Base-by-base conservation (phyloP, 2,329 filamentous ascomycete species). In the Ophiostoma piceae region DNA sequence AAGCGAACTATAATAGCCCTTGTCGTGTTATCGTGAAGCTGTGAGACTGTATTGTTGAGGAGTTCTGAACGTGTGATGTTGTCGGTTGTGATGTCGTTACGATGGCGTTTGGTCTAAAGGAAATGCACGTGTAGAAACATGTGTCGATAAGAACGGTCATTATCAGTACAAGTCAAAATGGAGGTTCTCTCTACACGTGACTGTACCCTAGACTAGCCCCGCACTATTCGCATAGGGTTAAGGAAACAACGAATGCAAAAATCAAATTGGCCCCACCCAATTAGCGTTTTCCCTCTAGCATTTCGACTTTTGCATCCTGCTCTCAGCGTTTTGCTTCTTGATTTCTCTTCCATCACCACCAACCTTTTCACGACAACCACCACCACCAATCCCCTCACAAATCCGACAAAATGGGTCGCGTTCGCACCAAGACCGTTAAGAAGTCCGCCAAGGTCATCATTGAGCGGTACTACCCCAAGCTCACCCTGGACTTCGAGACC, bases 361-460 rank as follows among this genome's bases (percentile, higher is more conserved):
- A 65, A n/a, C 68, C 67, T 69, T 47, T 32, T 64, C 70, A 68
- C 67, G 65, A 60, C 68, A 62, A 39, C 75, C 75, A 75, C 75
- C 76, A 75, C 75, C 76, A 77, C 72, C 71, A 76, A 19, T 76
- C 77, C 76, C 75, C 9, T 22, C 75, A 74, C 67, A 64, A 57
- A 74, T 79, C 84, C 82, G 84, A 78, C 84, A 88, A 86, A 79
- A 89, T 88, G 87, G 87, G 87, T 87, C 86, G 86, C 82, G 87
- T 89, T 81, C 86, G 87, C 76, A 89, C 87, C 76, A 89, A 89
- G 85, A 89, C 87, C 74, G 86, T 88, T 77, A 88, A 88, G 85
- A 88, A 87, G 85, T 87, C 85, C 87, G 94, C 95, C 86, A 99
- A 99, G 92, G 93, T 97, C 88, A 94, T 98, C 87, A 98, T 99